Base-by-base conservation (phyloP, 495 filamentous ascomycete genomes). In the Talaromyces stipitatus region DNA sequence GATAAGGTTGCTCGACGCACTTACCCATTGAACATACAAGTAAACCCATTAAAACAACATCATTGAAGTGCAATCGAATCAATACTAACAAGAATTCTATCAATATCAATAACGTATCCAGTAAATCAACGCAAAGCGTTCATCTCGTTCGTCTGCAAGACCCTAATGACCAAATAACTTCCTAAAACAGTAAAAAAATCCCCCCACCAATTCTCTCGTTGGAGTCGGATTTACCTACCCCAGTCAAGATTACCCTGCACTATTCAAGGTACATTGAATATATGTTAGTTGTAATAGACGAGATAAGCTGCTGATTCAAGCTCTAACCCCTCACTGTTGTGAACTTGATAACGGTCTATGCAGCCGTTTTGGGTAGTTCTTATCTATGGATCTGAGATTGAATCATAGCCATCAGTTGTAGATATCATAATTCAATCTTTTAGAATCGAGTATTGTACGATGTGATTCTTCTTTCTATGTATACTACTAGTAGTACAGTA, bases 301-400 rank as follows among this genome's bases (percentile, higher is more conserved):
- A 12, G 45, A 48, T 48, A 48, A 48, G 36, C 36, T 41, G n/a
- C 36, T 41, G 18, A 18, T 8, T 41, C 6, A 27, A 26, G 10
- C 45, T 41, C 5, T 3, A n/a, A 48, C 45, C 45, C 45, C 45
- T 48, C 45, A 24, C 24, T 26, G 24, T 48, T 18, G 24, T n/a
- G 24, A 9, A 6, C 12, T 14, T 48, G 20, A 48, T 26, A 26
- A 26, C 45, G 45, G 45, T 48, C 22, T 26, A 26, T 26, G 24
- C 45, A 48, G 45, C 45, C 24, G 45, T 48, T 48, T 48, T 26
- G 45, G 24, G 45, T 26, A 48, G 24, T n/a, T 26, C 20, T 24
- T 23, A 26, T 48, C 45, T 26, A 48, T 48, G 20, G 10, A n/a
- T n/a, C n/a, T n/a, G n/a, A 70, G 58, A 63, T 69, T 66, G 69